Percentiles rank a stretch among this genome's conserved stretches.
Conservation (phyloP, 352 stramenopile genomes). For the Phytophthora fragariaefolia region DNA sequence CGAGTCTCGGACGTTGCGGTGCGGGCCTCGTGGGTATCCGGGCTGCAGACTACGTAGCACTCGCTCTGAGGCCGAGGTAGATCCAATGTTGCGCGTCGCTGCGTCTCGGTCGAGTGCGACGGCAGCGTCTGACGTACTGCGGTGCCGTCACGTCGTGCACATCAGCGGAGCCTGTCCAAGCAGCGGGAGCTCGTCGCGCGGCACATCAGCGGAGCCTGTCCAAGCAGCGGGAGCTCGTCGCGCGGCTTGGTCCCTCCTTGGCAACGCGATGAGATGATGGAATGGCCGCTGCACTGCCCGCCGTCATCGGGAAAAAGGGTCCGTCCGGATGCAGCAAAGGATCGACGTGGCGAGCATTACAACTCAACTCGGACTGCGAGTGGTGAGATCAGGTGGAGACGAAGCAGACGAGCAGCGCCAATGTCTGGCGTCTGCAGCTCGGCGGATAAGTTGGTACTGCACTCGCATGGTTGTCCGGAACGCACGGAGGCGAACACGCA, state of each 20-base stretch:
- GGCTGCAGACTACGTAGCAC: no score
- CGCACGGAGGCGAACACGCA: not conserved
- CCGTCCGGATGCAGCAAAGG: no score
- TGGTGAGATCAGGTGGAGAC: constrained; percentile 25
- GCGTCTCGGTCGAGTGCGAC: no score
- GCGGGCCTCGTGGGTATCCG: not conserved
- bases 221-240: constrained; percentile 4
- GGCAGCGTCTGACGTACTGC: constrained; percentile 10
- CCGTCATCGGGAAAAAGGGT: constrained; percentile 7
- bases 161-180: constrained; percentile 18
- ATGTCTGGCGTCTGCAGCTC: not conserved
- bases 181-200: not conserved
- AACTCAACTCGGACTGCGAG: constrained; percentile 10
- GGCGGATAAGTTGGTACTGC: no score
- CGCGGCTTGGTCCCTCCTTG: constrained; percentile 1
- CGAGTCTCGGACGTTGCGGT: not conserved
- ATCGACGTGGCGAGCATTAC: constrained; percentile 12
- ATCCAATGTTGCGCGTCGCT: no score
- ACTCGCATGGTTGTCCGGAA: not conserved
- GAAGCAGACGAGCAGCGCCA: not conserved
- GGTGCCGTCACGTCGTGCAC: constrained; percentile 21
- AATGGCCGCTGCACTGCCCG: not conserved
- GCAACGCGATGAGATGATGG: constrained; percentile 9
- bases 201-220: constrained; percentile 14
- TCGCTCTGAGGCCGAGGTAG: no score